Base-by-base conservation (phyloP, 352 stramenopile genomes). In the Phytophthora litchii region DNA sequence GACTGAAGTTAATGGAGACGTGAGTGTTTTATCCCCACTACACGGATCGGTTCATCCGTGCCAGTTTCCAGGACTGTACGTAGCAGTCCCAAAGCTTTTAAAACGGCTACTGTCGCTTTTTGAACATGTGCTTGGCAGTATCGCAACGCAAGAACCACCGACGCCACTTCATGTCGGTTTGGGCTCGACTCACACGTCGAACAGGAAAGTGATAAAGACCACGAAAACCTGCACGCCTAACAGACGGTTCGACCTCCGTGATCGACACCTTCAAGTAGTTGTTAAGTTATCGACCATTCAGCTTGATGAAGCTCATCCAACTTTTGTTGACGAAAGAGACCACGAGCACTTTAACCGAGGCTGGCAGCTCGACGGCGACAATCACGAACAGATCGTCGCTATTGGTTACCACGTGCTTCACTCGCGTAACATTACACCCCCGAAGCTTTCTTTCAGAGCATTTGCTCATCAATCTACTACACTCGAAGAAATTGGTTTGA, bases 341-440 rank as follows among this genome's bases (percentile, higher is more conserved):
- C 17, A 20, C 38, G 54, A 12, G 12, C 19, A 53, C 8, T 31
- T 29, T 12, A 64, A 64, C 34, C 47, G 37, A 27, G 56, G 56
- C 7, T 64, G 56, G 48, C 31, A 49, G 7, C 56, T 37, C 3
- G 40, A 64, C 3, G 34, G 56, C 5, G 56, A 59, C 23, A 29
- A 58, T 13, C 48, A 59, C 29, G 56, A 64, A 9, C 49, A 52
- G 0, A 59, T 64, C 11, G 40, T 64, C 20, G 35, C 38, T 36
- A 38, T 64, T 16, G 56, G 40, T 6, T 64, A 59, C 14, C 41
- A 64, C 32, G 40, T 64, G 2, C 12, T 64, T 2, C n/a, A 38
- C 6, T 40, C 38, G 6, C 29, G 56, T 21, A 59, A 64, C 17
- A 58, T 64, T 34, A 47, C 56, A 6, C 27, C 48, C 11, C 47